phyloP scores from a whole-genome alignment of 2,329 filamentous ascomycete species.

The Zopfia rhizophila region DNA sequence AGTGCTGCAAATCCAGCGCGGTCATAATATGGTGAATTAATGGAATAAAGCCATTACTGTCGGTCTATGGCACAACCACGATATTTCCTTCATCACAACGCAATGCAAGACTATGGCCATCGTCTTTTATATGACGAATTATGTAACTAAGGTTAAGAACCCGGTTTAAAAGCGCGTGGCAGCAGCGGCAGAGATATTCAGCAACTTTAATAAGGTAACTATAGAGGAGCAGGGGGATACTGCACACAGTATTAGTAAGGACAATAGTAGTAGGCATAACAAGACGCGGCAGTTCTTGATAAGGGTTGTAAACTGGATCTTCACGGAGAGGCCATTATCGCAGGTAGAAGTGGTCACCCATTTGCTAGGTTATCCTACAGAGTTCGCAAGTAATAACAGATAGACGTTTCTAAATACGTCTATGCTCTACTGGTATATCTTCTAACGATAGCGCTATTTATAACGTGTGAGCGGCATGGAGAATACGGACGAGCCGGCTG shows the following conservation, averaged over 20 bases:
- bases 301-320: slow-evolving; percentile 3
- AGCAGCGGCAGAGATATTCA: slow-evolving; percentile 3
- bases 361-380: slow-evolving; percentile 1
- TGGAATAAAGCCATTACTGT: slow-evolving; percentile 7
- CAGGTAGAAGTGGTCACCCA: slow-evolving; percentile 3
- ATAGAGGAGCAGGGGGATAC: too few species aligned
- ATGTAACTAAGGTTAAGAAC: slow-evolving; percentile 4
- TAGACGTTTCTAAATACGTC: too few species aligned
- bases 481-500: too few species aligned
- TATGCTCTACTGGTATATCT: too few species aligned
- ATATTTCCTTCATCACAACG: slow-evolving; percentile 7
- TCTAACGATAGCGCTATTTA: too few species aligned
- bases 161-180: slow-evolving; percentile 4
- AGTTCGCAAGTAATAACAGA: slow-evolving; percentile 2
- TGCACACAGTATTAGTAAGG: too few species aligned
- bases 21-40: slow-evolving; percentile 6
- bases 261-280: neutral
- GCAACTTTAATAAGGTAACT: neutral
- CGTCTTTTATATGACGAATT: slow-evolving; percentile 5
- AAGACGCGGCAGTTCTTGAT: slow-evolving; percentile 1
- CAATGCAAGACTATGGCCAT: slow-evolving; percentile 6
- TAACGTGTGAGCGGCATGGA: too few species aligned
- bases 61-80: slow-evolving; percentile 5
- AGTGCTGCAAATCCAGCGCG: slow-evolving; percentile 2
- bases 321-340: slow-evolving; percentile 4